A percentile compares a stretch with the other conserved stretches of the same genome.
Evolutionary conservation across 2,329 filamentous ascomycete genomes (phyloP).

Genomic region (Calonectria montana): DNA sequence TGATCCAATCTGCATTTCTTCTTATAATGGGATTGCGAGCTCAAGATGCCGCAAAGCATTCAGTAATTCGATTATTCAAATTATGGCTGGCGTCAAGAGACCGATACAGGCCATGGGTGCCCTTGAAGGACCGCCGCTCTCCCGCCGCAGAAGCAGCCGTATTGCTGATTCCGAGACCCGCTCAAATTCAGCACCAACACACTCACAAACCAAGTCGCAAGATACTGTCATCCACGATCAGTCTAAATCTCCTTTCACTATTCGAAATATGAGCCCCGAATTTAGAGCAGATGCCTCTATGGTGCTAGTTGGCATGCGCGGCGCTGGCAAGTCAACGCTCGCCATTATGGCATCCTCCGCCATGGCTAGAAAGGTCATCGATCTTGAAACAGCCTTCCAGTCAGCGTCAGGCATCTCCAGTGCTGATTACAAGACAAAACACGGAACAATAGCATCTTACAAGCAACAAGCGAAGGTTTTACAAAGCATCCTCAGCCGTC

Average conservation of each 20-base stretch:
- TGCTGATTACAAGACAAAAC: constrained; percentile 69
- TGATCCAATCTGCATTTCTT: not conserved
- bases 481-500: constrained; percentile 65
- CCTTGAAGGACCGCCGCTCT: not conserved
- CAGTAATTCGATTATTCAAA: not conserved
- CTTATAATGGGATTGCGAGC: too few species aligned
- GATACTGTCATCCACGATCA: not conserved
- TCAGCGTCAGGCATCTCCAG: constrained; percentile 71
- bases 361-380: constrained; percentile 74
- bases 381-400: constrained; percentile 75
- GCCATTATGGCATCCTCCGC: constrained; percentile 80
- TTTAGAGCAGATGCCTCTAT: constrained; percentile 75
- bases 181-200: not conserved
- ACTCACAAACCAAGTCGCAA: not conserved
- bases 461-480: constrained; percentile 72
- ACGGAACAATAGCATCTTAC: constrained; percentile 73
- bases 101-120: not conserved
- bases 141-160: not conserved
- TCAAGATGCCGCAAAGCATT: not conserved
- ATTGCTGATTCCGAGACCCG: not conserved
- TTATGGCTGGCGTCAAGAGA: not conserved
- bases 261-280: constrained; percentile 24
- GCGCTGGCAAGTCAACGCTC: constrained; percentile 80
- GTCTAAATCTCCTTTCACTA: not conserved
- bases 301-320: constrained; percentile 78